Conservation (phyloP, 257 asterid species). For the Solanum tarijense region DNA sequence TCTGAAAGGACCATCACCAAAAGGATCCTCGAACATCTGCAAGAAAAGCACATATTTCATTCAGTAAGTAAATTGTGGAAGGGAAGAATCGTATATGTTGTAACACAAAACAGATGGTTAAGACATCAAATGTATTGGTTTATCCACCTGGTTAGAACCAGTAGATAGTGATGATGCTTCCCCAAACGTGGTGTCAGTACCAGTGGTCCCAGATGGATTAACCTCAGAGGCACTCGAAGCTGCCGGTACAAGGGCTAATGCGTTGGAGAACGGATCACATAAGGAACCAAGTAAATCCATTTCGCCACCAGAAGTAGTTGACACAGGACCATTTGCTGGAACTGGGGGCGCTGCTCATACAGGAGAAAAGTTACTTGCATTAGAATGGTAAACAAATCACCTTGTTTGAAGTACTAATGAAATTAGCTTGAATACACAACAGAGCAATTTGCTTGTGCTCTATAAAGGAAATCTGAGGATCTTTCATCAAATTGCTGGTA, state of each 20-base stretch:
- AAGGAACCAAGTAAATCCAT: constrained; percentile 74
- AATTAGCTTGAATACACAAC: background rate
- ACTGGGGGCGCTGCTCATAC: constrained; percentile 41
- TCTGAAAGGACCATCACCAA: constrained; percentile 87
- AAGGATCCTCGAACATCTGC: constrained; percentile 90
- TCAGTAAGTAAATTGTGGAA: background rate
- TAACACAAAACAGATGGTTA: background rate
- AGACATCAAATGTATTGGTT: background rate
- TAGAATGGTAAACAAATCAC: background rate
- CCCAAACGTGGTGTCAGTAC: constrained; percentile 30
- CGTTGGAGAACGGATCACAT: constrained; percentile 43
- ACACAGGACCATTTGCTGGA: constrained; percentile 34
- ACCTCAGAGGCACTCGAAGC: constrained; percentile 32
- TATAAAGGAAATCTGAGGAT: background rate
- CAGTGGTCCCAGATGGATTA: constrained; percentile 28
- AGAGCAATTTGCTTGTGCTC: background rate
- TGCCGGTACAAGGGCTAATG: constrained; percentile 72
- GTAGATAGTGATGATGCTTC: constrained; percentile 35
- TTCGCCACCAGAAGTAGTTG: constrained; percentile 39
- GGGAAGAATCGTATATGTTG: background rate
- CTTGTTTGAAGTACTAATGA: background rate
- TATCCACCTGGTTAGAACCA: constrained; percentile 40
- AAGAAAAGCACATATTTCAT: constrained; percentile 6
- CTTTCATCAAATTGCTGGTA: background rate
- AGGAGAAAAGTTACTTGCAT: background rate